A percentile compares a stretch with the other conserved stretches of the same genome.
phyloP scores from a whole-genome alignment of 2,329 filamentous ascomycete species.

The Colletotrichum sojae region DNA sequence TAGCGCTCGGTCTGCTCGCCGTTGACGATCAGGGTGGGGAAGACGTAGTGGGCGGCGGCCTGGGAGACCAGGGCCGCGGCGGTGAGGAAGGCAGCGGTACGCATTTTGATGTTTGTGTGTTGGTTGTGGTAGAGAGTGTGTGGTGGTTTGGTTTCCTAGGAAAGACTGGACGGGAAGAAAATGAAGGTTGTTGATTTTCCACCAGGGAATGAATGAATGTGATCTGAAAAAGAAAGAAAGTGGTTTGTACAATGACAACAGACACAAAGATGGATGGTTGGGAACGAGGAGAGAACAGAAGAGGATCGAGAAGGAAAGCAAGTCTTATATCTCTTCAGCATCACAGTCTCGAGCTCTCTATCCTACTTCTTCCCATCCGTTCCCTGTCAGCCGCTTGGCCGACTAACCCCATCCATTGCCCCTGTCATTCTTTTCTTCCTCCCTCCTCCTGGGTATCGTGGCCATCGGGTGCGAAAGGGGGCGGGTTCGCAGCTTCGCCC shows the following conservation, averaged over 20 bases:
- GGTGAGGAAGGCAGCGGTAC: conserved; percentile 28
- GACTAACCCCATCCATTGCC: conserved; percentile 6
- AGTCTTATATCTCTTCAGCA: conserved; percentile 31
- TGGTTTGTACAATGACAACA: conserved; percentile 38
- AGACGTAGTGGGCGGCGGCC: conserved; percentile 42
- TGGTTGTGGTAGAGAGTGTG: conserved; percentile 19
- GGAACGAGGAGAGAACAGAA: conserved; percentile 9
- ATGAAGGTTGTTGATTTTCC: conserved; percentile 34
- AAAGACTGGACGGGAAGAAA: conserved; percentile 38
- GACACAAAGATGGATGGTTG: conserved; percentile 37
- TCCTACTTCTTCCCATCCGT: background rate
- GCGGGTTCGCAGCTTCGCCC: background rate
- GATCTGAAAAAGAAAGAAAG: conserved; percentile 35
- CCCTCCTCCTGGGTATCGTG: conserved; percentile 10
- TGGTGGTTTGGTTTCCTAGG: background rate
- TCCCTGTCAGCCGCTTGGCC: background rate
- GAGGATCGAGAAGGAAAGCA: conserved; percentile 1
- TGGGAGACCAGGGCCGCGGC: conserved; percentile 38
- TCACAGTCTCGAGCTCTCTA: background rate
- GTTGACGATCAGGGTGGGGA: conserved; percentile 43
- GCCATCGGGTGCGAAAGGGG: conserved; percentile 21
- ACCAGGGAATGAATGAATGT: conserved; percentile 38
- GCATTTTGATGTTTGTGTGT: conserved; percentile 23
- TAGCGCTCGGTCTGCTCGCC: conserved; percentile 41
- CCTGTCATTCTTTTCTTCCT: background rate